Percentiles rank a stretch among this genome's conserved stretches.
phyloP scores from a whole-genome alignment of 352 stramenopile species.

The Phytophthora cactorum region DNA sequence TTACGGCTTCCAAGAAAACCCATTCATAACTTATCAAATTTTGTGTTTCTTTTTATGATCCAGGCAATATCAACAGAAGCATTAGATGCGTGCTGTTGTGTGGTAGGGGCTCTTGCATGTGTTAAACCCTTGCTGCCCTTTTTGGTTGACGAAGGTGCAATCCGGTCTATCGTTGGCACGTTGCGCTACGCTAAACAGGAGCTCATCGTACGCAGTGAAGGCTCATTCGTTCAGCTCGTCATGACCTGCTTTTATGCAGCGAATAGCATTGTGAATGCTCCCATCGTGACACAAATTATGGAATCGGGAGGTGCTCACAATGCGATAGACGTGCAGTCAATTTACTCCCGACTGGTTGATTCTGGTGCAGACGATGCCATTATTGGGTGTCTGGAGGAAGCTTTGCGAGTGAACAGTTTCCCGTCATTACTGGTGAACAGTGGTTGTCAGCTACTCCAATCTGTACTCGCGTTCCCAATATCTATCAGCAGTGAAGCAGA shows the following conservation, averaged over 20 bases:
- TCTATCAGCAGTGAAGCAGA: conserved; percentile 12
- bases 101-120: conserved; percentile 38
- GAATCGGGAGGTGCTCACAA: not conserved
- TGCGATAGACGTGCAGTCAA: conserved; percentile 2
- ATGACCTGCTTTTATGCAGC: conserved; percentile 42
- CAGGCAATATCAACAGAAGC: conserved; percentile 45
- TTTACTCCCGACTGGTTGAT: conserved; percentile 20
- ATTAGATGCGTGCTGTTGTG: conserved; percentile 43
- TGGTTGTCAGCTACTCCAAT: conserved; percentile 28
- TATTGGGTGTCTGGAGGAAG: conserved; percentile 30
- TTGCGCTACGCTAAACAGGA: conserved; percentile 39
- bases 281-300: conserved; percentile 1
- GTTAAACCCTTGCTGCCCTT: conserved; percentile 13
- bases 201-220: conserved; percentile 18
- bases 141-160: conserved; percentile 23
- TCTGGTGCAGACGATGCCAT: conserved; percentile 27
- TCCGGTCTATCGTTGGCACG: conserved; percentile 28
- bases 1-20: not conserved
- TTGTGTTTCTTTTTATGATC: not conserved
- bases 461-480: conserved; percentile 18
- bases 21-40: not conserved
- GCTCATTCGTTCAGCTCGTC: conserved; percentile 36
- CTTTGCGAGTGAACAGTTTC: conserved; percentile 17
- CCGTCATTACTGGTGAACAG: conserved; percentile 11
- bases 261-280: conserved; percentile 23